Percentiles rank a stretch among this genome's conserved stretches.
These are phyloP conservation scores for Candida sp. DNA, from an alignment of 1,139 yeast species.

Conservation along the genomic window DNA sequence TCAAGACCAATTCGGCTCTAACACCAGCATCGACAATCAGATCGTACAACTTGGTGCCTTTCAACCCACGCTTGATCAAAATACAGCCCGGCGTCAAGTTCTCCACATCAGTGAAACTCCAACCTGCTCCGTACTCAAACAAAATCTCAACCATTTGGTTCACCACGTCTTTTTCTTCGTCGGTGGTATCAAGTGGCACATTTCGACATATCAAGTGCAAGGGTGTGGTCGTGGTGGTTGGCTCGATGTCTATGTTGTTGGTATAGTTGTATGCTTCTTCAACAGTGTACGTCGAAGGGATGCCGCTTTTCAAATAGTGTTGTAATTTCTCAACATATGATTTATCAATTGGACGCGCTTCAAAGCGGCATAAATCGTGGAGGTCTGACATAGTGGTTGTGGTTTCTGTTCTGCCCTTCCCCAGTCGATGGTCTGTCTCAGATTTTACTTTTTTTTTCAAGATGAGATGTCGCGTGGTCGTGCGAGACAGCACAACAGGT, in stretches of 20 bases:
- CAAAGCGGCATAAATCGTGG: constrained; percentile 68
- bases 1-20: constrained; percentile 80
- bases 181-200: constrained; percentile 48
- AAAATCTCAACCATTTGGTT: constrained; percentile 61
- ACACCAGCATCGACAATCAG: constrained; percentile 87
- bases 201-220: constrained; percentile 66
- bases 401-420: too few relatives aligned
- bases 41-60: constrained; percentile 43
- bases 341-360: constrained; percentile 55
- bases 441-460: neutral
- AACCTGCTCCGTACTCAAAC: constrained; percentile 90
- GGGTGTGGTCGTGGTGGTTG: constrained; percentile 64
- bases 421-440: too few relatives aligned
- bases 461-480: neutral
- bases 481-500: neutral
- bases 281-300: constrained; percentile 82
- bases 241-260: constrained; percentile 41
- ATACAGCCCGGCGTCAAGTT: constrained; percentile 82
- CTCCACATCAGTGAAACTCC: constrained; percentile 75
- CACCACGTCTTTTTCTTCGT: constrained; percentile 52
- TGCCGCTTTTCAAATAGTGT: constrained; percentile 57
- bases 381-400: constrained; percentile 59
- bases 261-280: constrained; percentile 72
- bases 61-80: constrained; percentile 53
- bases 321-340: constrained; percentile 50